Evolutionary conservation across 163 green algal species (phyloP).

Genomic region (Chlamydomonas reinhardtii): DNA sequence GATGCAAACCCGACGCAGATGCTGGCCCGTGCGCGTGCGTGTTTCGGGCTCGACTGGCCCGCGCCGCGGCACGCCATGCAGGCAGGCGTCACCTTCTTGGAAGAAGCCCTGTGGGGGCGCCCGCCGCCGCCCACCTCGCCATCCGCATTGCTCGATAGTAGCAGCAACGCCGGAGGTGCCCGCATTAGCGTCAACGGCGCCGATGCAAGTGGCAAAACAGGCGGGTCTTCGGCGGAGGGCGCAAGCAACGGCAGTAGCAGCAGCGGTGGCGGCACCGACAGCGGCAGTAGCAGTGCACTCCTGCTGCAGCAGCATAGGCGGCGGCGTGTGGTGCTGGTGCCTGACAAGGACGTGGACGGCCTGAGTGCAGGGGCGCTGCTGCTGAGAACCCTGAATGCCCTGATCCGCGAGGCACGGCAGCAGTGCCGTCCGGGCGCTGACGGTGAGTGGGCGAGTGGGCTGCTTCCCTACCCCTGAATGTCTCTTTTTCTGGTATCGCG

Average conservation of each 20-base stretch:
- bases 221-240: not conserved
- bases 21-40: not conserved
- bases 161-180: too few species aligned
- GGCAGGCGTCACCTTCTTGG: slow-evolving; percentile 2
- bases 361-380: slow-evolving; percentile 5
- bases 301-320: not conserved
- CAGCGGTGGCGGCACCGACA: not conserved
- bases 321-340: slow-evolving; percentile 14
- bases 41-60: slow-evolving; percentile 12
- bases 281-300: not conserved
- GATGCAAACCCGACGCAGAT: not conserved
- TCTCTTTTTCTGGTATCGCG: not conserved
- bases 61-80: not conserved
- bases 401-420: not conserved
- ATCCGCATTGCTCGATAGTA: too few species aligned
- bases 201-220: not conserved
- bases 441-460: not conserved
- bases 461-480: not conserved
- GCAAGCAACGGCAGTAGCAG: too few species aligned
- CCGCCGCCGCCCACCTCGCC: not conserved
- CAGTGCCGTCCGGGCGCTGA: too few species aligned
- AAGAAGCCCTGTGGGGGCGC: not conserved
- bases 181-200: too few species aligned
- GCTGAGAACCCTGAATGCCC: not conserved
- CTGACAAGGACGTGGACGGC: slow-evolving; percentile 17